phyloP scores from a whole-genome alignment of 768 basidiomycete genomes.

The Tricholomella constricta region DNA sequence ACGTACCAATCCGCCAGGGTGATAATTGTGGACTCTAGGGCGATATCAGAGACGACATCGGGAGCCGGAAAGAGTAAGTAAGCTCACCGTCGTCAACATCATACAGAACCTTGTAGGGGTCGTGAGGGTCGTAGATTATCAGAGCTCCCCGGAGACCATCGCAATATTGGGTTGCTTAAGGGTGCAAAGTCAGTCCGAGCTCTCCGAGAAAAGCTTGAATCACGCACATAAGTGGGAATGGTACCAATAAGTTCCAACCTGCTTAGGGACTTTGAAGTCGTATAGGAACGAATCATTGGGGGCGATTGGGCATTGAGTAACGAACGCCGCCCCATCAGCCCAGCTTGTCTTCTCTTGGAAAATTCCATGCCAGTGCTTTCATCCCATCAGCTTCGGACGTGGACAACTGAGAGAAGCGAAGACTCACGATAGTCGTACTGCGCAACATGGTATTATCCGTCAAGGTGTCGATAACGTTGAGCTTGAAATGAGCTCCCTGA shows the following conservation, averaged over 20 bases:
- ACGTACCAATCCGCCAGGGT: conserved; percentile 42
- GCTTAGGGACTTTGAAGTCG: conserved; percentile 26
- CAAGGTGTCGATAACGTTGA: conserved; percentile 24
- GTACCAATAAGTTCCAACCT: conserved; percentile 29
- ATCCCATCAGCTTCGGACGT: not conserved
- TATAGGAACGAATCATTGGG: conserved; percentile 38
- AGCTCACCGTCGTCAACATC: conserved; percentile 14
- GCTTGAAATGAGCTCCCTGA: conserved; percentile 21
- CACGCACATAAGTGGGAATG: conserved; percentile 26
- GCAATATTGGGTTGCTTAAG: conserved; percentile 46
- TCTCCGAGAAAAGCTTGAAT: conserved; percentile 5
- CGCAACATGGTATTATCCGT: conserved; percentile 21
- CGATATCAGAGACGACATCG: not conserved
- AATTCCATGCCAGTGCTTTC: conserved; percentile 47
- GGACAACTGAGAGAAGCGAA: not conserved
- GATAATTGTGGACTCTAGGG: conserved; percentile 43
- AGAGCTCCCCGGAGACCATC: conserved; percentile 40
- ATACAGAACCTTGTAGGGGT: conserved; percentile 30
- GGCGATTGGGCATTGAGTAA: conserved; percentile 44
- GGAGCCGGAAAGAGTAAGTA: not conserved
- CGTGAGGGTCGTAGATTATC: conserved; percentile 37
- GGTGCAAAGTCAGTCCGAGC: conserved; percentile 26
- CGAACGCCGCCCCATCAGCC: conserved; percentile 35
- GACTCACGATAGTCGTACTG: conserved; percentile 2
- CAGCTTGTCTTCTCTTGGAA: conserved; percentile 36